Evolutionary conservation across 2,329 filamentous ascomycete genomes (phyloP).

Genomic region (Tricladium varicosporioides): DNA sequence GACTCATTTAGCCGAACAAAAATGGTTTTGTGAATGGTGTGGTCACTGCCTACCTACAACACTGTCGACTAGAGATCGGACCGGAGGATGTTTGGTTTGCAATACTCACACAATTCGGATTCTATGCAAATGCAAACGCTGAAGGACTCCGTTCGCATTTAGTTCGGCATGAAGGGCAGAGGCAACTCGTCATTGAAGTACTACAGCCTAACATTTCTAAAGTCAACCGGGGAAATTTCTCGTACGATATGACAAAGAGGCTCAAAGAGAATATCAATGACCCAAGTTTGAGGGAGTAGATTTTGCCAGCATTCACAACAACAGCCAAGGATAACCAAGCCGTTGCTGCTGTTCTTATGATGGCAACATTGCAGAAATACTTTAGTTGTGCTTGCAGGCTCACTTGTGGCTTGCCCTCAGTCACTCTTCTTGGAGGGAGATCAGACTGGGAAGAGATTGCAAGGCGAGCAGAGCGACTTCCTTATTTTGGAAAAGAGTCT

Average conservation of each 20-base stretch:
- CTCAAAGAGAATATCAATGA: conserved; percentile 43
- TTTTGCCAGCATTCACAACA: conserved; percentile 52
- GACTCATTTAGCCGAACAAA: background rate
- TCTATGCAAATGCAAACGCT: conserved; percentile 45
- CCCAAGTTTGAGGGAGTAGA: conserved; percentile 42
- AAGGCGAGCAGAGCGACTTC: conserved; percentile 33
- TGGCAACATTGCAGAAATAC: conserved; percentile 50
- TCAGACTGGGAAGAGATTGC: conserved; percentile 43
- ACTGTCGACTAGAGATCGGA: conserved; percentile 45
- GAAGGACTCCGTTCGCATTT: conserved; percentile 43
- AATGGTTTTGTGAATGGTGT: conserved; percentile 41
- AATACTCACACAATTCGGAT: conserved; percentile 46
- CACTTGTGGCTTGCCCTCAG: conserved; percentile 48
- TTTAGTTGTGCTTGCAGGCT: conserved; percentile 38
- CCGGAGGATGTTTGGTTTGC: conserved; percentile 55
- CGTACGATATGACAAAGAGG: conserved; percentile 35
- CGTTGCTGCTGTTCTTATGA: conserved; percentile 46
- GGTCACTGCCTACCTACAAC: conserved; percentile 41
- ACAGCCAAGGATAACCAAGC: conserved; percentile 44
- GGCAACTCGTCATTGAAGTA: conserved; percentile 29
- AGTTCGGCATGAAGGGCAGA: conserved; percentile 41
- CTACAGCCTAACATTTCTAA: conserved; percentile 8
- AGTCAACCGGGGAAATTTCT: conserved; percentile 34
- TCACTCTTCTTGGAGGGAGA: conserved; percentile 48
- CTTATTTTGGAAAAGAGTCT: conserved; percentile 34